A percentile compares a stretch with the other conserved stretches of the same genome.
Conservation (phyloP, 2,329 filamentous ascomycete species). For the Botrytis aclada region DNA sequence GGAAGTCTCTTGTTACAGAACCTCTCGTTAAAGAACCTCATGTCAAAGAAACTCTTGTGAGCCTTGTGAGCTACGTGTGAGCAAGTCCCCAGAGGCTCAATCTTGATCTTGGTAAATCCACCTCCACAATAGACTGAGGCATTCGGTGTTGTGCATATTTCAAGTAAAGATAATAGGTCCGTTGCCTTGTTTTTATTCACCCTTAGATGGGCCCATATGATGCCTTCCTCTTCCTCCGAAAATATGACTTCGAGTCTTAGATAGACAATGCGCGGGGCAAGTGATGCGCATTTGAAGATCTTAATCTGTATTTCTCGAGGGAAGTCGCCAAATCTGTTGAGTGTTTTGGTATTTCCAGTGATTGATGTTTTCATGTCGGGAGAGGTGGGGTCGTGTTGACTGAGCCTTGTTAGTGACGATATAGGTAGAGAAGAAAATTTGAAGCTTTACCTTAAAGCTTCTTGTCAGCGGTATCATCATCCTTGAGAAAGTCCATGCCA, state of each 20-base stretch:
- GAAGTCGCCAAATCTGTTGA: background rate
- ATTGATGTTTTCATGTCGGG: background rate
- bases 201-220: fast-evolving
- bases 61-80: background rate
- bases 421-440: background rate
- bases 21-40: too few species aligned
- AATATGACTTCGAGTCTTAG: background rate
- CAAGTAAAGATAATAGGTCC: background rate
- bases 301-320: background rate
- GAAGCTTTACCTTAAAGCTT: background rate
- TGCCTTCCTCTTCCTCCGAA: background rate
- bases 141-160: background rate
- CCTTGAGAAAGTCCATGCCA: background rate
- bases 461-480: background rate
- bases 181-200: background rate
- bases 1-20: too few species aligned
- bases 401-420: background rate
- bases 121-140: background rate
- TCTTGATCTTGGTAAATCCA: background rate
- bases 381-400: background rate
- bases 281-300: background rate
- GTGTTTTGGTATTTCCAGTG: background rate
- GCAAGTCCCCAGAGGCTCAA: background rate
- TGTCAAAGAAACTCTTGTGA: too few species aligned
- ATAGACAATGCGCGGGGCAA: background rate